Evolutionary conservation across 345 rosid species (phyloP).

Genomic region (Camelina hispida): DNA sequence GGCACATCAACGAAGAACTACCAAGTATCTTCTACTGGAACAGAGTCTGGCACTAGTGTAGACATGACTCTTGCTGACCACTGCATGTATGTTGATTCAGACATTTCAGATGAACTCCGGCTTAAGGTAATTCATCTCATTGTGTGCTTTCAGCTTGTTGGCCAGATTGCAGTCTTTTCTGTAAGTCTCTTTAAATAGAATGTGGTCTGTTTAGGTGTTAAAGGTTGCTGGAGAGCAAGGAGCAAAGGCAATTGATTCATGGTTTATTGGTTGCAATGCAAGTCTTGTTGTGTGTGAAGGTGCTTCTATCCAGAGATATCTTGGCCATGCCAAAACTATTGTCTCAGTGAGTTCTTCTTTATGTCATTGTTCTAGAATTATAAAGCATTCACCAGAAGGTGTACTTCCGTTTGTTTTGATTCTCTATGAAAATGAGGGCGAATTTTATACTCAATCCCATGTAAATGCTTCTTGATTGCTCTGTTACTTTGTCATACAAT

Average conservation of each 20-base stretch:
- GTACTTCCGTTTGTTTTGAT: not conserved
- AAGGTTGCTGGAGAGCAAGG: constrained; percentile 71
- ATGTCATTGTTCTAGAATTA: constrained; percentile 15
- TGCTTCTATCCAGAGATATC: constrained; percentile 65
- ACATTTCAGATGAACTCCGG: constrained; percentile 64
- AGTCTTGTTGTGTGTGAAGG: constrained; percentile 89
- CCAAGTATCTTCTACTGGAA: constrained; percentile 51
- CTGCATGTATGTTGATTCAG: constrained; percentile 68
- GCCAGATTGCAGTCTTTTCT: constrained; percentile 10
- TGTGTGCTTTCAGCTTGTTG: constrained; percentile 7
- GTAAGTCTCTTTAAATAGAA: not conserved
- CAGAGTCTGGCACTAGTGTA: constrained; percentile 47
- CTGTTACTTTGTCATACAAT: constrained; percentile 13
- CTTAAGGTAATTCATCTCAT: constrained; percentile 59
- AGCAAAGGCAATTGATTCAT: constrained; percentile 60
- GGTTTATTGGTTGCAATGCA: constrained; percentile 81
- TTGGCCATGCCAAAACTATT: constrained; percentile 73
- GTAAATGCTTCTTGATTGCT: constrained; percentile 3
- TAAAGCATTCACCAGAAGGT: constrained; percentile 6
- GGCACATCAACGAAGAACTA: constrained; percentile 47
- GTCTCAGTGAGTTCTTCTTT: constrained; percentile 74
- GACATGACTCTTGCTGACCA: constrained; percentile 56
- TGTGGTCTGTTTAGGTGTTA: constrained; percentile 58
- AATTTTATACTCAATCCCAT: constrained; percentile 16
- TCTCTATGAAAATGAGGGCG: constrained; percentile 17